A percentile compares a stretch with the other conserved stretches of the same genome.
phyloP scores from a whole-genome alignment of 2,329 filamentous ascomycete species.

The Botrytis hyacinthi region DNA sequence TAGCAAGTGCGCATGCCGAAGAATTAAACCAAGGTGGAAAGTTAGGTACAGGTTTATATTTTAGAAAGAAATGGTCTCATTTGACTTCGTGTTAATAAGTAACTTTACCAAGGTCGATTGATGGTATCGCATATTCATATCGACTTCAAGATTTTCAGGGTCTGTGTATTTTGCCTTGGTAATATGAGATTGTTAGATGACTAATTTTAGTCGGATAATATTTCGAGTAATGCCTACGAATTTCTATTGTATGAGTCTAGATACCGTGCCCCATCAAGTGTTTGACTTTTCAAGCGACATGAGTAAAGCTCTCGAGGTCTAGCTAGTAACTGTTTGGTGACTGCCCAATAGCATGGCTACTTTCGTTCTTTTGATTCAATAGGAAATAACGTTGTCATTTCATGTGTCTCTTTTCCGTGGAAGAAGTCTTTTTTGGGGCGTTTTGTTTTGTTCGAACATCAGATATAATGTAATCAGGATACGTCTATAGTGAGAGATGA shows the following conservation, averaged over 20 bases:
- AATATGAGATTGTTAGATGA: not conserved
- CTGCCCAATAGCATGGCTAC: not conserved
- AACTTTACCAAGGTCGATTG: rapidly evolving
- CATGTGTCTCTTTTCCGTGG: not conserved
- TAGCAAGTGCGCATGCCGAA: not conserved
- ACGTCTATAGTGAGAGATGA: not conserved
- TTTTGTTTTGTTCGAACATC: not conserved
- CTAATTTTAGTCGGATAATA: no score
- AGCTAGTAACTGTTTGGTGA: not conserved
- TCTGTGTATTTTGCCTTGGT: not conserved
- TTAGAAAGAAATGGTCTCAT: not conserved
- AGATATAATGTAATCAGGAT: not conserved
- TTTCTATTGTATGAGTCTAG: no score
- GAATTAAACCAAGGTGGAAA: rapidly evolving
- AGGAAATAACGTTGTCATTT: rapidly evolving
- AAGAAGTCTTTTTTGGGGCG: not conserved
- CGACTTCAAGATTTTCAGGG: not conserved
- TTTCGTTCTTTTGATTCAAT: rapidly evolving
- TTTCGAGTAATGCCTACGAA: no score
- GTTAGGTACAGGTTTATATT: not conserved
- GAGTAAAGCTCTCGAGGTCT: not conserved
- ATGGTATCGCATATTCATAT: not conserved
- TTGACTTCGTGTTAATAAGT: not conserved
- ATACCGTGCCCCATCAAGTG: no score
- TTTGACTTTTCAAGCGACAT: not conserved